Base-by-base conservation (phyloP, 176 grass and related monocot genomes). In the Cocos nucifera region DNA sequence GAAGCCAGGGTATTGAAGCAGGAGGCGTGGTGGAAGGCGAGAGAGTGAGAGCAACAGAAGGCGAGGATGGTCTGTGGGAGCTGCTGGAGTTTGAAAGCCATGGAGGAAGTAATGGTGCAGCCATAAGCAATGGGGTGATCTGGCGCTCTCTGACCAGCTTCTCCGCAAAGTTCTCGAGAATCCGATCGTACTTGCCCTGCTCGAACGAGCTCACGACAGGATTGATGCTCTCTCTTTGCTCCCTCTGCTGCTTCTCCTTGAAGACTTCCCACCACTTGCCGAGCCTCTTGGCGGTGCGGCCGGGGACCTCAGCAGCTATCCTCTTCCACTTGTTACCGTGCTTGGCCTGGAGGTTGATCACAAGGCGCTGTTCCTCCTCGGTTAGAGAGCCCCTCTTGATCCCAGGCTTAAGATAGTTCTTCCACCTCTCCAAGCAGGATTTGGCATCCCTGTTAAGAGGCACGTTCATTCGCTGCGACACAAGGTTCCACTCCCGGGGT, bases 211-310 rank as follows among this genome's bases (percentile, higher is more conserved):
- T 80, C 0, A 74, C 71, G 50, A 72, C 72, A 1, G 81, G 75
- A 10, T 81, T 83, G 0, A 71, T 64, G 44, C 71, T 62, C 25
- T 88, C 92, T 20, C 82, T 57, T 9, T 88, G 56, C 69, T 85
- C 80, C 35, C 92, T 72, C 53, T 89, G 79, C 70, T 99, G 94
- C 79, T 89, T 99, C 64, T 99, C 94, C 73, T 88, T 85, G 79
- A 93, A 99, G 35, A 99, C 94, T 66, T 99, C 94, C 94, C 94
- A 99, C 94, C 94, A 99, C 94, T 99, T 99, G 17, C 94, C 88
- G 0, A 99, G 84, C 5, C 94, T 58, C 71, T 98, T 98, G 0
- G 88, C 94, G 0, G 88, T 98, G 17, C 94, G 76, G 0, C 94
- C 88, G 0, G 94, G 94, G 18, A 98, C 79, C 71, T 98, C 94